phyloP scores from a whole-genome alignment of 495 filamentous ascomycete genomes.

The Penicillium robsamsonii region DNA sequence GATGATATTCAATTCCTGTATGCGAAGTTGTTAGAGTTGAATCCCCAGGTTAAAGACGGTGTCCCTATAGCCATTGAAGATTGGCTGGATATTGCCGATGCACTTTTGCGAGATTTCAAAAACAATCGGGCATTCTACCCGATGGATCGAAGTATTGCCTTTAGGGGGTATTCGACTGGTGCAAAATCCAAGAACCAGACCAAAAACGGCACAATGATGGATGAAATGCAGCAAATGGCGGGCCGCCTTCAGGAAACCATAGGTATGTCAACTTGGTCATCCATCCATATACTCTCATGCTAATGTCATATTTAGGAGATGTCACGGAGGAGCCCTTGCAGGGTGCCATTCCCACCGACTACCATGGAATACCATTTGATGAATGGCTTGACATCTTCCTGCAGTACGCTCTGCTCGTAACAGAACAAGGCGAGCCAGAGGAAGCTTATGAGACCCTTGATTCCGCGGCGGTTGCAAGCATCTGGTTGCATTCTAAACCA shows the following conservation, averaged over 20 bases:
- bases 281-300: background rate
- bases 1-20: slow-evolving; percentile 60
- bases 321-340: slow-evolving; percentile 29
- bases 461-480: slow-evolving; percentile 67
- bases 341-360: slow-evolving; percentile 55
- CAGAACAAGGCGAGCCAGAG: slow-evolving; percentile 53
- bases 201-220: slow-evolving; percentile 37
- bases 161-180: slow-evolving; percentile 60
- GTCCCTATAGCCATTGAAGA: slow-evolving; percentile 52
- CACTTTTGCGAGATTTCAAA: slow-evolving; percentile 76
- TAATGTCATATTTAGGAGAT: slow-evolving; percentile 21
- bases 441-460: slow-evolving; percentile 77
- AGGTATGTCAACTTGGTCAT: slow-evolving; percentile 39
- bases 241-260: slow-evolving; percentile 55
- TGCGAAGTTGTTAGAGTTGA: slow-evolving; percentile 51
- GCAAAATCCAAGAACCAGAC: slow-evolving; percentile 42
- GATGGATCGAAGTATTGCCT: slow-evolving; percentile 64
- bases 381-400: slow-evolving; percentile 90
- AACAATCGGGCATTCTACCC: slow-evolving; percentile 75
- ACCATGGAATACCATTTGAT: slow-evolving; percentile 75
- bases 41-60: slow-evolving; percentile 49
- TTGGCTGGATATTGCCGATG: slow-evolving; percentile 74
- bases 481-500: slow-evolving; percentile 69
- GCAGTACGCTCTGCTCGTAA: slow-evolving; percentile 73
- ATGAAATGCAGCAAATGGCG: slow-evolving; percentile 68